Percentiles rank a stretch among this genome's conserved stretches.
Evolutionary conservation across 2,329 filamentous ascomycete species (phyloP).

Genomic region (Huntiella abstrusa): DNA sequence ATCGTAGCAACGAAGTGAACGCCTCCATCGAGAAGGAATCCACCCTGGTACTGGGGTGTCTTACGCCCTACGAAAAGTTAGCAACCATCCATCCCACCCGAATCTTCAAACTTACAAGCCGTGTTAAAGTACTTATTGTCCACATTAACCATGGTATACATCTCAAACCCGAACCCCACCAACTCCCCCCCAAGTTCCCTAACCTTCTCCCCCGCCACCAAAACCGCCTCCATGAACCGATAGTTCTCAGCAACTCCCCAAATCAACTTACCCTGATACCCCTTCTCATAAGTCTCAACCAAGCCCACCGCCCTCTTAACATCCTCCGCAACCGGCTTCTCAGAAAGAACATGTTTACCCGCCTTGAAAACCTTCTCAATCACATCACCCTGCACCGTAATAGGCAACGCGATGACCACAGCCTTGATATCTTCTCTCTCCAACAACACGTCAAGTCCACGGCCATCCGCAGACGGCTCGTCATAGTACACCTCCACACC

Average conservation of each 20-base stretch:
- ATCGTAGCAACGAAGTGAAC: slow-evolving; percentile 52
- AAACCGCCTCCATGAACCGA: slow-evolving; percentile 39
- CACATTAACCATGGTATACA: slow-evolving; percentile 24
- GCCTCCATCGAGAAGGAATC: slow-evolving; percentile 58
- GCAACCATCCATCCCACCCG: neutral
- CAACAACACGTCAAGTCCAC: slow-evolving; percentile 31
- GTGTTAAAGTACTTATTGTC: slow-evolving; percentile 31
- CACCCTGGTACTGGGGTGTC: slow-evolving; percentile 51
- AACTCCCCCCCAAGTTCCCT: slow-evolving; percentile 12
- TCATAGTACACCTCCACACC: slow-evolving; percentile 10
- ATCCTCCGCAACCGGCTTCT: slow-evolving; percentile 50
- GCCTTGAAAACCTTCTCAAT: slow-evolving; percentile 40
- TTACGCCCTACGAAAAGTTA: slow-evolving; percentile 34
- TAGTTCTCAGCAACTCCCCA: slow-evolving; percentile 57
- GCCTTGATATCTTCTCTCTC: slow-evolving; percentile 33
- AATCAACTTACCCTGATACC: slow-evolving; percentile 17
- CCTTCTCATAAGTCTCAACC: slow-evolving; percentile 19
- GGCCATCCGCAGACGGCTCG: slow-evolving; percentile 21
- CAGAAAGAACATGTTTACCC: slow-evolving; percentile 50
- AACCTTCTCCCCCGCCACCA: slow-evolving; percentile 22
- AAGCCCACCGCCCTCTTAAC: slow-evolving; percentile 25
- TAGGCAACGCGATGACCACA: slow-evolving; percentile 43
- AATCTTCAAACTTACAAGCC: slow-evolving; percentile 17
- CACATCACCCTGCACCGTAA: slow-evolving; percentile 37
- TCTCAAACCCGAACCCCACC: slow-evolving; percentile 22